These are phyloP conservation scores for Ophiobolus disseminans DNA, from an alignment of 2,329 filamentous ascomycete species.

Conservation along the genomic window DNA sequence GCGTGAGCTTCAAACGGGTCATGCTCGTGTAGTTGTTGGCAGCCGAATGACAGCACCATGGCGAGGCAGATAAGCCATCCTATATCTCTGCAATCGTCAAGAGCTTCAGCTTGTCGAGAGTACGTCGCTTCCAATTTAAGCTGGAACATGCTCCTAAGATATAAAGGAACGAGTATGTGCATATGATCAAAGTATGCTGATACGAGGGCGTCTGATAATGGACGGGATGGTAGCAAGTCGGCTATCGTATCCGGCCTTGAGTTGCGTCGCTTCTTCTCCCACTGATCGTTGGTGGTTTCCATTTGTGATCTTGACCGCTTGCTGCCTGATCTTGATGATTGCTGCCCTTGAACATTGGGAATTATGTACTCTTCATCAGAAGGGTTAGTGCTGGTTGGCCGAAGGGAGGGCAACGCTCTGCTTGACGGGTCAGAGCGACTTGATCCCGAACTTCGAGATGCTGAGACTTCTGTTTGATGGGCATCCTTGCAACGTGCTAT, in stretches of 20 bases:
- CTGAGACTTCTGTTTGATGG: conserved; percentile 15
- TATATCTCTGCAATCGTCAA: conserved; percentile 45
- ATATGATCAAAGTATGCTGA: conserved; percentile 51
- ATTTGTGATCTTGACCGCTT: conserved; percentile 28
- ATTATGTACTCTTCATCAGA: conserved; percentile 30
- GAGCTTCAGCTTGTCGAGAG: conserved; percentile 26
- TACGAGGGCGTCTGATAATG: conserved; percentile 49
- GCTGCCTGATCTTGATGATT: conserved; percentile 9
- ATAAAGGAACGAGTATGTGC: conserved; percentile 49
- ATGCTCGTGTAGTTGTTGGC: conserved; percentile 47
- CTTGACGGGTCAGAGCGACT: conserved; percentile 13
- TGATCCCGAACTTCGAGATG: conserved; percentile 5
- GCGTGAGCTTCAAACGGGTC: conserved; percentile 26
- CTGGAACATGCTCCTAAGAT: conserved; percentile 52
- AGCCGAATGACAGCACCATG: conserved; percentile 53
- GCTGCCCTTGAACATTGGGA: conserved; percentile 5
- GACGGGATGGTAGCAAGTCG: conserved; percentile 43
- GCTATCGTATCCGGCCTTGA: conserved; percentile 18
- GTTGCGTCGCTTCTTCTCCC: conserved; percentile 8
- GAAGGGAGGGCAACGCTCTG: conserved; percentile 11
- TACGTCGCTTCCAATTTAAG: conserved; percentile 49
- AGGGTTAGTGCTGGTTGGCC: conserved; percentile 19
- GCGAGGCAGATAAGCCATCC: conserved; percentile 54
- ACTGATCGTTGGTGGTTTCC: conserved; percentile 20
- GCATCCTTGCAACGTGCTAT: conserved; percentile 30